Evolutionary conservation across 352 stramenopile genomes (phyloP), one percentile per base, ranked within the genome.

Genomic region (Discostella stelligera): DNA sequence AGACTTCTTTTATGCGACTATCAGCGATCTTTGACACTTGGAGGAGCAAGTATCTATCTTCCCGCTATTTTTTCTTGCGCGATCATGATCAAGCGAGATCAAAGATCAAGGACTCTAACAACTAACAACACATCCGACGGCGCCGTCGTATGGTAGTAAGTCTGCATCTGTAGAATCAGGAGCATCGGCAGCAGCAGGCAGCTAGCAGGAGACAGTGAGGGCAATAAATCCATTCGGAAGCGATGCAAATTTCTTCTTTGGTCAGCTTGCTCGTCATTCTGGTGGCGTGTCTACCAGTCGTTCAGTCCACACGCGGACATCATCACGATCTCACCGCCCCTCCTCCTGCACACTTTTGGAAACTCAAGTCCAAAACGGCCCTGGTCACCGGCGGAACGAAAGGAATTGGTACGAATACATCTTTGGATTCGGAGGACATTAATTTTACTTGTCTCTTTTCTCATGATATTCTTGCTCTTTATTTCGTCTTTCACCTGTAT

Each of bases 311-410:
- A 49, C 44, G 58, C 41, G 3, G 54, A 50, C 61, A 71, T 77
- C 56, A 71, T 74, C 39, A 48, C 62, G 21, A 60, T 83, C 14
- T 55, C 67, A 39, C 56, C 69, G 21, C 77, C 11, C 37, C 77
- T 32, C 77, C 77, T 14, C 62, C 71, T 16, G 4, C 65, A 39
- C 62, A 44, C n/a, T 80, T 80, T 41, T 84, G 71, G 71, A 2
- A 44, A 20, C 44, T 83, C 7, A 60, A 83, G 13, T 74, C 63
- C 3, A 75, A 72, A 59, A 89, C 74, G 32, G 87, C 85, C 11
- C 76, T 91, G 23, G 85, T 93, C 8, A 93, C 87, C 20, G 87
- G 87, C 49, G 87, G 87, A 30, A 93, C 87, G 0, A 93, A 91
- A 74, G 87, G 85, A 44, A 91, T 91, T 66, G 85, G 85, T 67